Base-by-base conservation (phyloP, 305 asterid genomes). In the Fraxinus floribunda region DNA sequence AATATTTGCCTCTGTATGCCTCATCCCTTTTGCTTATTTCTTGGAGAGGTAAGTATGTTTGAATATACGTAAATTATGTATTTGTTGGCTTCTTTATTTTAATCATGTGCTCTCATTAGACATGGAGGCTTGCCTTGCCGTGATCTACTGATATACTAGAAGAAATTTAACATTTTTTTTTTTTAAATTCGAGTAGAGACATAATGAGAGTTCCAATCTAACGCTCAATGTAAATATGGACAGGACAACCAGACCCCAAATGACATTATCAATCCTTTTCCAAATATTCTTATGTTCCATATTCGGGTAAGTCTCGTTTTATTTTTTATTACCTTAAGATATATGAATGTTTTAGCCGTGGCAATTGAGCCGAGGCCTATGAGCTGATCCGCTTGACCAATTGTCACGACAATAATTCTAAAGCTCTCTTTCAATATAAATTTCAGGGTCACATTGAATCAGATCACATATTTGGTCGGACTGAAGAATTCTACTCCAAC, bases 401-500 rank as follows among this genome's bases (percentile, higher is more conserved):
- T 18, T 55, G 66, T n/a, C 55, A 44, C 4, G 66, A 7, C 66
- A 20, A 1, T 7, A 62, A 20, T 62, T 62, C 30, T 62, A 62
- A 49, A 16, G 71, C 1, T 22, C 34, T 22, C 30, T 62, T 24
- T 62, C 5, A 0, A 26, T 29, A 6, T 11, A 30, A 79, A 83
- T 32, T 84, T 89, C 97, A 95, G 99, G 80, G 97, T 90, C 3
- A 89, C 98, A 4, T 77, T 93, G 88, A 94, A 93, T 81, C 99
- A 95, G 64, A 90, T 94, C 80, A 90, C 97, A 18, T 95, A 92
- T 83, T 92, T 95, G 78, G 90, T 94, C 78, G 99, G 99, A 70
- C 84, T 95, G 30, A 95, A 94, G 87, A 84, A 93, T 81, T 94
- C 97, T 11, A 91, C 94, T 82, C 99, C 99, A 82, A 95, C 99